phyloP scores from a whole-genome alignment of 2,329 filamentous ascomycete genomes.

The Fusarium sambucinum region DNA sequence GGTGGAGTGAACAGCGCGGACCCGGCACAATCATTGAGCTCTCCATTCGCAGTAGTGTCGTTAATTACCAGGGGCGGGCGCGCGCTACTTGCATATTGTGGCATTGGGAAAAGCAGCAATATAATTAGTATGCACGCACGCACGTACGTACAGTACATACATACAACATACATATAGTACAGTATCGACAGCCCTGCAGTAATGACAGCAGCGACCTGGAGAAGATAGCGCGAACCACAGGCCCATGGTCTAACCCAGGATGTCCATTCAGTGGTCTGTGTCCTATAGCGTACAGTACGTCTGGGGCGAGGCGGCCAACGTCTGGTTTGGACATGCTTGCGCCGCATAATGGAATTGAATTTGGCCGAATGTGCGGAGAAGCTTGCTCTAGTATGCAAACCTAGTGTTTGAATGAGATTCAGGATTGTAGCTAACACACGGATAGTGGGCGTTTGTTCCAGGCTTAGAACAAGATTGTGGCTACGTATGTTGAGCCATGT shows the following conservation, averaged over 20 bases:
- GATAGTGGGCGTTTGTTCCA: conserved; percentile 10
- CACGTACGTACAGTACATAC: conserved; percentile 3
- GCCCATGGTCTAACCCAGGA: conserved; percentile 18
- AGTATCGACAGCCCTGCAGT: conserved; percentile 33
- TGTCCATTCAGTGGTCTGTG: conserved; percentile 29
- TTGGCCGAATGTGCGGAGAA: conserved; percentile 45
- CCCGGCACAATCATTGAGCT: conserved; percentile 40
- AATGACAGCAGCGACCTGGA: conserved; percentile 38
- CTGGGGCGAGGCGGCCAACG: conserved; percentile 26
- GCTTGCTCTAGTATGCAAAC: conserved; percentile 39
- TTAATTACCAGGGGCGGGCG: conserved; percentile 25
- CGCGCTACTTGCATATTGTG: conserved; percentile 25
- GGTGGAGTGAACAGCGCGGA: conserved; percentile 43
- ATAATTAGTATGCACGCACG: conserved; percentile 13
- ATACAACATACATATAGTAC: conserved; percentile 10
- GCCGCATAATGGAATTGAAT: conserved; percentile 42
- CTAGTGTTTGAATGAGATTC: conserved; percentile 41
- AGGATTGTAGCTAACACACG: conserved; percentile 29
- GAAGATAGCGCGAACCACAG: conserved; percentile 43
- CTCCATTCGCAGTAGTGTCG: conserved; percentile 29
- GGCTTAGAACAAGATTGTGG: conserved; percentile 14
- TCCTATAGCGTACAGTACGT: conserved; percentile 17
- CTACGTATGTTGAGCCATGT: conserved; percentile 35
- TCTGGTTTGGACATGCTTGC: conserved; percentile 36
- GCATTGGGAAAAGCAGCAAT: conserved; percentile 19